Percentiles rank a stretch among this genome's conserved stretches.
phyloP scores from a whole-genome alignment of 129 eudicot genomes.

The Chrysanthemum makinoi region DNA sequence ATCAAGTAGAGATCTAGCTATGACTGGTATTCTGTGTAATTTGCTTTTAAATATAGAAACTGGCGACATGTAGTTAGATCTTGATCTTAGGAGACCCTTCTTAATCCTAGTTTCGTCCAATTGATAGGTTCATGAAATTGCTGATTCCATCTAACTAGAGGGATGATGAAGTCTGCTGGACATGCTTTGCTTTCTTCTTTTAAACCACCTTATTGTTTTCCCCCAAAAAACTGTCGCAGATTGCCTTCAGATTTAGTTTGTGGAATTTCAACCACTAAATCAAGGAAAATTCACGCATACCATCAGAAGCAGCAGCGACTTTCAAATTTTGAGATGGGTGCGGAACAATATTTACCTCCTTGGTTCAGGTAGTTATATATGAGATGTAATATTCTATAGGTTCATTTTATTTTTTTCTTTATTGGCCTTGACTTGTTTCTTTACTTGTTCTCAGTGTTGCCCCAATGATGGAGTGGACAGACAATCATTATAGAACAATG shows the following conservation, averaged over 20 bases:
- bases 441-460: constrained; percentile 59
- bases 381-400: neutral
- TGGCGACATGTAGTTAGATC: constrained; percentile 17
- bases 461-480: constrained; percentile 99
- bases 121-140: constrained; percentile 70
- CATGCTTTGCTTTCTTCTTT: constrained; percentile 67
- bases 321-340: constrained; percentile 55
- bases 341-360: constrained; percentile 68
- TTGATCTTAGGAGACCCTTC: constrained; percentile 25
- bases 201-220: constrained; percentile 58
- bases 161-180: constrained; percentile 71
- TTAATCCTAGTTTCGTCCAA: constrained; percentile 49
- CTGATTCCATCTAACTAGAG: constrained; percentile 47
- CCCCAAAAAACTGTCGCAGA: constrained; percentile 57
- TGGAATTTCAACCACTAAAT: constrained; percentile 36
- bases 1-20: neutral
- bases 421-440: constrained; percentile 4
- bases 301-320: constrained; percentile 39
- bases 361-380: constrained; percentile 68
- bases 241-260: constrained; percentile 39
- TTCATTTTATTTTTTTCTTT: neutral
- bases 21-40: neutral
- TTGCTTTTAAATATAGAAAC: constrained; percentile 11
- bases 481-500: constrained; percentile 74
- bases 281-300: constrained; percentile 42